A percentile compares a stretch with the other conserved stretches of the same genome.
Conservation (phyloP, 2,329 filamentous ascomycete genomes). For the Penicillium freii region DNA sequence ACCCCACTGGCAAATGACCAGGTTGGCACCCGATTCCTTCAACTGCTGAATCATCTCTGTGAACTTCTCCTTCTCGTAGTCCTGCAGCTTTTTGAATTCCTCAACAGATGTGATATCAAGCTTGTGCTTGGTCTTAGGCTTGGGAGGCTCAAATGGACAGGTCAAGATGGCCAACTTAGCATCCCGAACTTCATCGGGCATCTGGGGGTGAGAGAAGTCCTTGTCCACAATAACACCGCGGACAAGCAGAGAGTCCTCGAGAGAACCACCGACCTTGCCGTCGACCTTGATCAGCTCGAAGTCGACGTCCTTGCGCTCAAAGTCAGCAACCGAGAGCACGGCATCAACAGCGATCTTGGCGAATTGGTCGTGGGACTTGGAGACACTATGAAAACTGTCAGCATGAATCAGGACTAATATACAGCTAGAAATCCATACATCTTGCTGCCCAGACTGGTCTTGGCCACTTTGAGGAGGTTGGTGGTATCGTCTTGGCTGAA, state of each 20-base stretch:
- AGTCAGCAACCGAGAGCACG: constrained; percentile 90
- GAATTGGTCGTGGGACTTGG: constrained; percentile 97
- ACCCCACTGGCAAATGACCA: constrained; percentile 98
- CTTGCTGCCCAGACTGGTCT: constrained; percentile 95
- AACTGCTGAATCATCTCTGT: constrained; percentile 98
- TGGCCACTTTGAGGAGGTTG: constrained; percentile 91
- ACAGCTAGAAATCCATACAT: constrained; percentile 54
- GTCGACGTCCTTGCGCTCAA: constrained; percentile 95
- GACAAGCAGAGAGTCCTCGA: constrained; percentile 91
- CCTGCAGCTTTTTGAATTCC: constrained; percentile 97
- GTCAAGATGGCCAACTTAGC: constrained; percentile 97
- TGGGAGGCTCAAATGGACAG: constrained; percentile 96
- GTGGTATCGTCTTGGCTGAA: constrained; percentile 77
- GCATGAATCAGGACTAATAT: constrained; percentile 1
- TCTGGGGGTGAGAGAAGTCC: constrained; percentile 98
- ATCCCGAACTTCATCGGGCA: constrained; percentile 92
- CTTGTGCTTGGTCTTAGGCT: constrained; percentile 99
- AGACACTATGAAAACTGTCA: constrained; percentile 57
- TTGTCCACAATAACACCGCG: constrained; percentile 99
- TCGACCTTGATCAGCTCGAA: constrained; percentile 99
- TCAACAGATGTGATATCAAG: constrained; percentile 95
- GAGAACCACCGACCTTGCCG: constrained; percentile 89
- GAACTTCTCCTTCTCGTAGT: constrained; percentile 94
- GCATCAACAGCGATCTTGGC: constrained; percentile 96
- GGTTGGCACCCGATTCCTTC: constrained; percentile 94